Conservation (phyloP, 257 asterid genomes). For the Solanum habrochaites region DNA sequence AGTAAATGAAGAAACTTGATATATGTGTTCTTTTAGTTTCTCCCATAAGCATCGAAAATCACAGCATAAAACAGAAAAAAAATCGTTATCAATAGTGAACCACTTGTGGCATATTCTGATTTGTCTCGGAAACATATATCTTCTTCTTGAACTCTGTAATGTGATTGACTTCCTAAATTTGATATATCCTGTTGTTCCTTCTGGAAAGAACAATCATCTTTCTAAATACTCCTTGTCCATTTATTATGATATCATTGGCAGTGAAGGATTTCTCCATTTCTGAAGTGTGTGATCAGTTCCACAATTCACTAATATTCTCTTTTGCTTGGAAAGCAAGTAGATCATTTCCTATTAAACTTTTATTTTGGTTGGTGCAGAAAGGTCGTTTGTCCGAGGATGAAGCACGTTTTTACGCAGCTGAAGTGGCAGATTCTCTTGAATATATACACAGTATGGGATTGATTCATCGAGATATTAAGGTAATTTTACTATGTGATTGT, state of each 20-base stretch:
- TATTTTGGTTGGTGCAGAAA: constrained; percentile 53
- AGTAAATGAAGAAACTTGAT: constrained; percentile 5
- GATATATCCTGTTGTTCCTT: not conserved
- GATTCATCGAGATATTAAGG: constrained; percentile 98
- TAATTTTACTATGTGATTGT: constrained; percentile 6
- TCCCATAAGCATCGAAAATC: not conserved
- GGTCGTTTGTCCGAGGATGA: constrained; percentile 87
- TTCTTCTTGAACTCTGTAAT: not conserved
- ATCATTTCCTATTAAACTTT: not conserved
- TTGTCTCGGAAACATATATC: not conserved
- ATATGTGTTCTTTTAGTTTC: not conserved
- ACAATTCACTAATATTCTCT: not conserved
- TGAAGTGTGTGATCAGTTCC: not conserved
- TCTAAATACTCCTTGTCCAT: not conserved
- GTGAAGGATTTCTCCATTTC: not conserved
- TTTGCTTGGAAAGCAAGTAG: not conserved
- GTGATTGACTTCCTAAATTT: not conserved
- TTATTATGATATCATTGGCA: not conserved
- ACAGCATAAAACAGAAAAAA: not conserved
- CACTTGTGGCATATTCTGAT: not conserved
- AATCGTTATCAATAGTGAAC: not conserved
- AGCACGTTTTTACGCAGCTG: constrained; percentile 93
- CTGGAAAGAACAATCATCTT: not conserved
- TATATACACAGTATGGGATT: constrained; percentile 93
- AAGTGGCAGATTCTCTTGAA: constrained; percentile 95